These are phyloP conservation scores for Salix arbutifolia DNA, from an alignment of 345 rosid species.

Conservation along the genomic window DNA sequence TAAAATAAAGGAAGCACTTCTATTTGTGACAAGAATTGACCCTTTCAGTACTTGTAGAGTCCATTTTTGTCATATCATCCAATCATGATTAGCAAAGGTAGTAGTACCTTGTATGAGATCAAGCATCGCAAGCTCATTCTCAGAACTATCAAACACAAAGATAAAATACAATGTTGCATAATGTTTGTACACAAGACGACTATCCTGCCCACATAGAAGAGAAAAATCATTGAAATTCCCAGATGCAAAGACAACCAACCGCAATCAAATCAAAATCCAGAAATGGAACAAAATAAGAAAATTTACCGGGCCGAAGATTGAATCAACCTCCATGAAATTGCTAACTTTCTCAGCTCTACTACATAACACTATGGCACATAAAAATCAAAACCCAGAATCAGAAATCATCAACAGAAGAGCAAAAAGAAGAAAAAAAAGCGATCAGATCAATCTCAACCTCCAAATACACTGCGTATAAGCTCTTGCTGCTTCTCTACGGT, in stretches of 20 bases:
- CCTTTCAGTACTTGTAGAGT: no score
- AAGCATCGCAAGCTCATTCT: slow-evolving; percentile 96
- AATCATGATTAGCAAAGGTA: background rate
- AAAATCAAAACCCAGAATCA: slow-evolving; percentile 12
- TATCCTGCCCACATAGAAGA: slow-evolving; percentile 44
- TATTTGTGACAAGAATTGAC: background rate
- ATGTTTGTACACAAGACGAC: slow-evolving; percentile 83
- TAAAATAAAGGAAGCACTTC: background rate
- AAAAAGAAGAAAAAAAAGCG: background rate
- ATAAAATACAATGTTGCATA: slow-evolving; percentile 87
- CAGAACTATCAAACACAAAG: slow-evolving; percentile 74
- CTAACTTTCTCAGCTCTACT: slow-evolving; percentile 86
- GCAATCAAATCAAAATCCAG: background rate
- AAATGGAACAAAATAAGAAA: background rate
- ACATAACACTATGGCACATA: slow-evolving; percentile 47
- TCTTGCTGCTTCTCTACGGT: slow-evolving; percentile 84
- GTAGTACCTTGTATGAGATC: slow-evolving; percentile 85
- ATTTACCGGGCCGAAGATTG: slow-evolving; percentile 81
- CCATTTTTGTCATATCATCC: background rate
- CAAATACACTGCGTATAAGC: slow-evolving; percentile 70
- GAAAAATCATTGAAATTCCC: background rate
- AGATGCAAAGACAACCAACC: background rate
- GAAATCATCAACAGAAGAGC: background rate
- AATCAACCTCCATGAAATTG: slow-evolving; percentile 74
- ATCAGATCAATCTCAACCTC: slow-evolving; percentile 41